phyloP scores from a whole-genome alignment of 768 basidiomycete species.

The Amanita rubescens region DNA sequence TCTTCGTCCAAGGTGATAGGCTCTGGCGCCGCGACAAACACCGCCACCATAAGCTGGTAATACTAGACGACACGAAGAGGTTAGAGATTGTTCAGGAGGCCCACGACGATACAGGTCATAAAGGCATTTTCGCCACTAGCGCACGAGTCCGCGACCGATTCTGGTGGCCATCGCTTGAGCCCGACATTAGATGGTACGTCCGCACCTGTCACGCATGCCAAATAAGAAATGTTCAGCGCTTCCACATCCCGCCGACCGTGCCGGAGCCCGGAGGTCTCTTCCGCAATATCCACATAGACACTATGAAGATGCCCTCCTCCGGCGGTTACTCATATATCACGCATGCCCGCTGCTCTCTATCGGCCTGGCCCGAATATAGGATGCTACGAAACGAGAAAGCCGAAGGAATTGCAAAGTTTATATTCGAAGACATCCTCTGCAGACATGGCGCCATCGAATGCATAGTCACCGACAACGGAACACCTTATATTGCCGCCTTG shows the following conservation, averaged over 20 bases:
- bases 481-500: conserved; percentile 18
- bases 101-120: conserved; percentile 14
- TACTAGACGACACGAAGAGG: neutral
- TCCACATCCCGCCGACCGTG: neutral
- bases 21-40: neutral
- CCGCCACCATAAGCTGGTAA: neutral
- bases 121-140: conserved; percentile 12
- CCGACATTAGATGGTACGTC: conserved; percentile 24
- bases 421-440: no score
- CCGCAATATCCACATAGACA: neutral
- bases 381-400: neutral
- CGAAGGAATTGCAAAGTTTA: no score
- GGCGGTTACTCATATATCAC: no score
- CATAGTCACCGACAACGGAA: no score
- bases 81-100: conserved; percentile 1
- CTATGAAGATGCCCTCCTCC: no score
- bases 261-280: neutral
- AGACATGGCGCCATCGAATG: no score
- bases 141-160: conserved; percentile 10
- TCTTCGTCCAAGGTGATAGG: neutral
- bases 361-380: neutral
- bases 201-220: conserved; percentile 34
- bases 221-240: conserved; percentile 13
- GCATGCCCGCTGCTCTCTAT: no score
- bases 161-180: conserved; percentile 22